Base-by-base conservation (phyloP, 2,329 filamentous ascomycete species). In the Akanthomyces uredinophilus region DNA sequence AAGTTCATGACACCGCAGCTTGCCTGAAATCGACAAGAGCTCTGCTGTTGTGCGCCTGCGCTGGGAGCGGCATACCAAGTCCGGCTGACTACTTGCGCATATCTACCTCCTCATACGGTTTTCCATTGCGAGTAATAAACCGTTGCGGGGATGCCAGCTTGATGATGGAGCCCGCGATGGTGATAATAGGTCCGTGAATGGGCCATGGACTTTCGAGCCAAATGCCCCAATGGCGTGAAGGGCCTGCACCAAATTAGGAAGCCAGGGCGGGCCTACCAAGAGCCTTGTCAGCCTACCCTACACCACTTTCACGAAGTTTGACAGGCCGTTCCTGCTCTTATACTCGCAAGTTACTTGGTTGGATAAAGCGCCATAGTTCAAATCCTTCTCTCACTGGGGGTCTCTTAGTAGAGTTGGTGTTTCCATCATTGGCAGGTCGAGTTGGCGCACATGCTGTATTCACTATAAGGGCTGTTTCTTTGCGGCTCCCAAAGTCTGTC, bases 171-270 rank as follows among this genome's bases (percentile, higher is more conserved):
- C 37, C 49, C 18, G 24, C 20, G 24, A 24, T 60, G 57, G 39
- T 60, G 49, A 46, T 53, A 52, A 60, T 60, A 52, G 57, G 57
- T 44, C 49, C 22, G 4, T 29, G 13, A 50, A 35, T 44, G 57
- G 57, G 49, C 57, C 4, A 51, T 43, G 46, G 53, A 22, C 44
- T 51, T 20, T 49, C 14, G n/a, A 43, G 46, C 35, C n/a, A n/a
- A 41, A 60, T 46, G 47, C 44, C 57, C 57, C 57, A 60, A 60
- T 60, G 57, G 18, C 47, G 57, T 52, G 6, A 49, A 39, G n/a
- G 47, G 16, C 49, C 13, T 11, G 37, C 37, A 27, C 57, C 57
- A 35, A 60, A 52, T 60, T 60, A 49, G 57, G 57, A 60, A 60
- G 57, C 57, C 37, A 39, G 24, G 37, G 44, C 46, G n/a, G 43